Base-by-base conservation (phyloP, 768 basidiomycete species). In the Leccinum subtestaceum region DNA sequence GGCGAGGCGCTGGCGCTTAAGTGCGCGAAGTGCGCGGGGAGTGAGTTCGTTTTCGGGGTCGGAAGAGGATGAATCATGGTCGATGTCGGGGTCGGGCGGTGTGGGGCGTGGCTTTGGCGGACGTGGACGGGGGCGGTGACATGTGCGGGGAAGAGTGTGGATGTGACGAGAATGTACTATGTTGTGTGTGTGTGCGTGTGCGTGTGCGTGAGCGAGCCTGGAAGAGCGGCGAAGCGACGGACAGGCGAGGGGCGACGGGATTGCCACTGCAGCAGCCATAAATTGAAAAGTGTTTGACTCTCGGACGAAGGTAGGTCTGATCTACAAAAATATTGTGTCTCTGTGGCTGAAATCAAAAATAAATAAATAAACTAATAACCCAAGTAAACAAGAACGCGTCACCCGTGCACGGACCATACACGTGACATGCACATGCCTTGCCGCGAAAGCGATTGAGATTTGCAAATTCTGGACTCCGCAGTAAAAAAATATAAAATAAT, bases 1-100 rank as follows among this genome's bases (percentile, higher is more conserved):
- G 1, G 72, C 21, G 63, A 71, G 71, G 1, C 72, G 71, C 29
- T 66, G 71, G 5, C 72, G 72, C 29, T 72, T 72, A 65, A 72
- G 71, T 0, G 72, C 72, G 46, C 72, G 73, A 46, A 72, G 72
- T 2, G 72, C 72, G 55, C 72, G 71, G 40, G 72, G 72, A 0
- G 72, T 72, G 59, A 72, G 72, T 36, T 74, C 70, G 65, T 70
- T 68, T 32, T 71, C 69, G 27, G 59, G 62, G 62, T 70, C 68
- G 5, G 57, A 58, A 6, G 62, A 66, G 40, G 62, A 67, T 0
- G 61, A 60, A 60, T 69, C 65, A 32, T 61, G 60, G 32, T 63
- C 67, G 49, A 36, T 45, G 46, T 68, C 67, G n/a, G 57, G 62
- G 49, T 68, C 17, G 15, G 15, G 64, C 5, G 23, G 19, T 23